These are phyloP conservation scores for Handroanthus guayacan DNA, from an alignment of 257 asterid species.

Conservation along the genomic window DNA sequence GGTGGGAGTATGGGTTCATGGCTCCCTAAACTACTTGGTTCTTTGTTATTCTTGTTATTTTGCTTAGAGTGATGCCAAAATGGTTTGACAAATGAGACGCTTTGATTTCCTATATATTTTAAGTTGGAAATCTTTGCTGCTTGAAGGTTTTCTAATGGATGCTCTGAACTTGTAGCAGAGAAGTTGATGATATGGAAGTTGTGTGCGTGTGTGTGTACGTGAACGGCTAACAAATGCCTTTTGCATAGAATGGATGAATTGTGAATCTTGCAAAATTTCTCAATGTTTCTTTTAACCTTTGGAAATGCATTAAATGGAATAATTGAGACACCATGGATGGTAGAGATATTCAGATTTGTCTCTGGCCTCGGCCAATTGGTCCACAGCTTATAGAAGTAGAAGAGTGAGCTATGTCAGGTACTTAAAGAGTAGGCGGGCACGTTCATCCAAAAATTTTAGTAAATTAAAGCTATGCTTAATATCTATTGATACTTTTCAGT, in stretches of 20 bases:
- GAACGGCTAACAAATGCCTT: too few relatives aligned
- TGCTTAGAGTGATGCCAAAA: neutral
- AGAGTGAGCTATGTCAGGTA: too few relatives aligned
- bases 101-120: neutral
- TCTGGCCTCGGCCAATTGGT: too few relatives aligned
- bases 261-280: neutral
- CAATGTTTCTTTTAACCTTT: neutral
- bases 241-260: too few relatives aligned
- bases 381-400: too few relatives aligned
- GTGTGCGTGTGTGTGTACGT: neutral
- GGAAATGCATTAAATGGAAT: neutral
- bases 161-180: neutral
- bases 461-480: too few relatives aligned
- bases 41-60: neutral
- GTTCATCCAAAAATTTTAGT: too few relatives aligned
- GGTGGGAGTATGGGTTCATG: neutral
- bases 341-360: too few relatives aligned
- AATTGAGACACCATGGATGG: neutral
- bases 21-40: neutral
- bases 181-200: constrained; percentile 27
- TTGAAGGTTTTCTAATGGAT: neutral
- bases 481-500: too few relatives aligned
- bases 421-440: too few relatives aligned
- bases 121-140: neutral
- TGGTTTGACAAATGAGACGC: neutral